Conservation (phyloP, 2,329 filamentous ascomycete genomes). For the Pestalotiopsis sp. region DNA sequence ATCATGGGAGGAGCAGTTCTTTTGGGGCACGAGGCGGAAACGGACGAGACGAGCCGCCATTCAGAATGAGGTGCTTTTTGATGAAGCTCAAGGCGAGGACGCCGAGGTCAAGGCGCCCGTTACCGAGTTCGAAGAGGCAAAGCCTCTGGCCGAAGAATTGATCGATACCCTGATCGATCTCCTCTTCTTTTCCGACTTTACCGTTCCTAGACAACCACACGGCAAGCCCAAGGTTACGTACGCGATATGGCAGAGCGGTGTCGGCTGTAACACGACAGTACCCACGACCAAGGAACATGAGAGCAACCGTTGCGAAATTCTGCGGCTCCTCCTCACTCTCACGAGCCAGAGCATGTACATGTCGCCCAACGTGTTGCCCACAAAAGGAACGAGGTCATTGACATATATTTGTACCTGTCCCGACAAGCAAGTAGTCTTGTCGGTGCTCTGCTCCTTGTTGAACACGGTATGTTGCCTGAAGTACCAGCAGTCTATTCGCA, state of each 20-base stretch:
- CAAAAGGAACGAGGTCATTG: slow-evolving; percentile 79
- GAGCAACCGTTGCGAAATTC: slow-evolving; percentile 86
- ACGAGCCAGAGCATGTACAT: slow-evolving; percentile 94
- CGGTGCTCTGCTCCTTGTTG: slow-evolving; percentile 85
- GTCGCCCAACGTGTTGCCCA: slow-evolving; percentile 75
- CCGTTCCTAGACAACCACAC: slow-evolving; percentile 71
- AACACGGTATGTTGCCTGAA: slow-evolving; percentile 73
- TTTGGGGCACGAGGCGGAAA: slow-evolving; percentile 79
- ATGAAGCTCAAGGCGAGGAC: slow-evolving; percentile 66
- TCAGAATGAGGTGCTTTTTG: slow-evolving; percentile 79
- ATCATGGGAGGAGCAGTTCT: slow-evolving; percentile 89
- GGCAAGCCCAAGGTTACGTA: slow-evolving; percentile 83
- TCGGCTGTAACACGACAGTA: slow-evolving; percentile 89
- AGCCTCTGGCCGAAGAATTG: slow-evolving; percentile 88
- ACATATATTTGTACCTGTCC: slow-evolving; percentile 87
- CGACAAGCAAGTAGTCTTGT: slow-evolving; percentile 90
- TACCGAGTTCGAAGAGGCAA: slow-evolving; percentile 77
- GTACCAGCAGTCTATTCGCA: background rate
- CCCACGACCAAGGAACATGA: slow-evolving; percentile 90
- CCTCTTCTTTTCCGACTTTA: slow-evolving; percentile 90
- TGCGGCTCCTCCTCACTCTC: slow-evolving; percentile 82
- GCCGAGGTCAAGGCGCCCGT: slow-evolving; percentile 45
- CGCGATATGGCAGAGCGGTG: slow-evolving; percentile 97
- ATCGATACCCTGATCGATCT: slow-evolving; percentile 88
- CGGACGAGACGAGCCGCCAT: slow-evolving; percentile 66